Percentiles rank a stretch among this genome's conserved stretches.
Evolutionary conservation across 495 filamentous ascomycete species (phyloP).

Genomic region (Mycothermus thermophilus): DNA sequence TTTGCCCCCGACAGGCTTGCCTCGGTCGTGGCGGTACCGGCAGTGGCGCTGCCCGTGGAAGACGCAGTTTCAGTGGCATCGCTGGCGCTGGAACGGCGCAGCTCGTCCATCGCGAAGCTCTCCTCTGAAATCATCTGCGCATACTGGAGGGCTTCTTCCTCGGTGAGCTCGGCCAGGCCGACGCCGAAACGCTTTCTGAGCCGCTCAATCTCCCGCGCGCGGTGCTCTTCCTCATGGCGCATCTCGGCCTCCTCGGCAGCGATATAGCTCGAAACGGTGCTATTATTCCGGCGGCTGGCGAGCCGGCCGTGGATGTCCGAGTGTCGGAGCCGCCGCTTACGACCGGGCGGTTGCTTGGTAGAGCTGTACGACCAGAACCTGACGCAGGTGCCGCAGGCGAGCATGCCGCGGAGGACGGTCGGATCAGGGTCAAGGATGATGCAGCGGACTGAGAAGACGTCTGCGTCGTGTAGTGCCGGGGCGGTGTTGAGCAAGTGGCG

Average conservation of each 20-base stretch:
- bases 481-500: constrained; percentile 28
- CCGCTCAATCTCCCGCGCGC: constrained; percentile 44
- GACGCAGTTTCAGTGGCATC: constrained; percentile 40
- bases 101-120: constrained; percentile 46
- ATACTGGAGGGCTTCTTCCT: constrained; percentile 83
- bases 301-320: constrained; percentile 30
- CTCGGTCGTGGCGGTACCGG: constrained; percentile 38
- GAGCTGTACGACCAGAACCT: constrained; percentile 93
- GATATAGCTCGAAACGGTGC: constrained; percentile 54
- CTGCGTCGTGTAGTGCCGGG: constrained; percentile 36
- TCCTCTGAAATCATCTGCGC: constrained; percentile 82
- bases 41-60: constrained; percentile 23
- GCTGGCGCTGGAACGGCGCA: constrained; percentile 37
- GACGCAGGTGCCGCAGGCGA: constrained; percentile 73
- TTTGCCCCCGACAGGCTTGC: constrained; percentile 32
- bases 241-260: constrained; percentile 69
- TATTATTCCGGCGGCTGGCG: constrained; percentile 24
- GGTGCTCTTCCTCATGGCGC: constrained; percentile 49
- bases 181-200: constrained; percentile 69
- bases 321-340: constrained; percentile 33
- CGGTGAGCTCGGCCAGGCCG: constrained; percentile 62
- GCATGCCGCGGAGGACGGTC: constrained; percentile 77
- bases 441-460: constrained; percentile 70
- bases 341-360: constrained; percentile 25
- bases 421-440: constrained; percentile 83